A percentile compares a stretch with the other conserved stretches of the same genome.
Conservation (phyloP, 225 moss, liverwort and hornwort genomes). For the Asterella californica region DNA sequence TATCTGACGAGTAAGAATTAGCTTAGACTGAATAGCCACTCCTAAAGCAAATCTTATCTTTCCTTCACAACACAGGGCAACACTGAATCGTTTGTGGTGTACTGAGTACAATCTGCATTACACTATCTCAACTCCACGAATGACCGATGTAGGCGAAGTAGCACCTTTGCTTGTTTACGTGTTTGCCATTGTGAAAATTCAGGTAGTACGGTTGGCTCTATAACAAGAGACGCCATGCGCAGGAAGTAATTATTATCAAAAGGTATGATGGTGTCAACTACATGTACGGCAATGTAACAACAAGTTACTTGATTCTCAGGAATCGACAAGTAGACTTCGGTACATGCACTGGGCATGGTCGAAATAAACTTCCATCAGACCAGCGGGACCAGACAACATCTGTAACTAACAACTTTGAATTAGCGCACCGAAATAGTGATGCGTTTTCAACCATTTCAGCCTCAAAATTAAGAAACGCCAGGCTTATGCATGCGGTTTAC, state of each 20-base stretch:
- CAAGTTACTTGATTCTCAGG: neutral
- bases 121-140: neutral
- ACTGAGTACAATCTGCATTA: neutral
- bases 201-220: neutral
- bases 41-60: neutral
- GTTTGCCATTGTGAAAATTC: neutral
- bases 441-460: neutral
- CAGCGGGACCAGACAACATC: neutral
- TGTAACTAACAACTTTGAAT: neutral
- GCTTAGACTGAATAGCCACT: neutral
- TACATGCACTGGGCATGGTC: neutral
- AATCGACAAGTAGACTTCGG: neutral
- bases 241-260: neutral
- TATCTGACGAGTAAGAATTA: neutral
- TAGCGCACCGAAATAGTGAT: neutral
- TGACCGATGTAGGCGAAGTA: neutral
- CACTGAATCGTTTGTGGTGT: neutral
- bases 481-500: neutral
- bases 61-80: neutral
- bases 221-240: neutral
- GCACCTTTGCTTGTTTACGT: neutral
- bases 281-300: neutral
- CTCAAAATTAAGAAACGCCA: neutral
- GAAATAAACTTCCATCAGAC: neutral
- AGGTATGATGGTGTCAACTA: neutral